A percentile compares a stretch with the other conserved stretches of the same genome.
Conservation (phyloP, 192 early-diverging fungal species). For the Glomus cerebriforme region DNA sequence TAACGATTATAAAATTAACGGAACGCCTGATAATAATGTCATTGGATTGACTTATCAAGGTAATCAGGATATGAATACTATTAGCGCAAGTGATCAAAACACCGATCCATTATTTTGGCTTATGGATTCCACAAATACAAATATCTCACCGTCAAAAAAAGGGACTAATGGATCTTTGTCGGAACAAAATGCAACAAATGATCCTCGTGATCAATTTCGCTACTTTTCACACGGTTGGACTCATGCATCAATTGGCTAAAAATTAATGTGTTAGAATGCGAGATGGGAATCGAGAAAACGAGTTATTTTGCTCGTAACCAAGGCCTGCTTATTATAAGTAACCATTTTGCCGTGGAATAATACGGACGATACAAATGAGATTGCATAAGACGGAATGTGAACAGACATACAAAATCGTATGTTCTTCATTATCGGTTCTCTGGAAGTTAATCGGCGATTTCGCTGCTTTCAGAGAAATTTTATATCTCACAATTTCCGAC, state of each 20-base stretch:
- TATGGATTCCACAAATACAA: background rate
- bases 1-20: background rate
- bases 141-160: background rate
- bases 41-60: background rate
- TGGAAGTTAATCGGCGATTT: background rate
- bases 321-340: background rate
- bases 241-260: constrained; percentile 19
- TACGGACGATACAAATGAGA: constrained; percentile 4
- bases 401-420: background rate
- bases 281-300: background rate
- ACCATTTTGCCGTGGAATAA: background rate
- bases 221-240: constrained; percentile 8
- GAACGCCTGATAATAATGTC: background rate
- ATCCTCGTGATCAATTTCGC: background rate
- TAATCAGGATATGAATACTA: no score
- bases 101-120: background rate
- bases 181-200: background rate
- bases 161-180: background rate
- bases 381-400: constrained; percentile 4
- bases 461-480: background rate
- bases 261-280: background rate
- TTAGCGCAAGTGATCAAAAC: background rate
- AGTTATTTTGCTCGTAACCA: background rate
- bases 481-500: background rate
- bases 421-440: background rate